Evolutionary conservation across 306 rosid genomes (phyloP), one percentile per base, ranked within the genome.

Genomic region (Boehmeria nivea): DNA sequence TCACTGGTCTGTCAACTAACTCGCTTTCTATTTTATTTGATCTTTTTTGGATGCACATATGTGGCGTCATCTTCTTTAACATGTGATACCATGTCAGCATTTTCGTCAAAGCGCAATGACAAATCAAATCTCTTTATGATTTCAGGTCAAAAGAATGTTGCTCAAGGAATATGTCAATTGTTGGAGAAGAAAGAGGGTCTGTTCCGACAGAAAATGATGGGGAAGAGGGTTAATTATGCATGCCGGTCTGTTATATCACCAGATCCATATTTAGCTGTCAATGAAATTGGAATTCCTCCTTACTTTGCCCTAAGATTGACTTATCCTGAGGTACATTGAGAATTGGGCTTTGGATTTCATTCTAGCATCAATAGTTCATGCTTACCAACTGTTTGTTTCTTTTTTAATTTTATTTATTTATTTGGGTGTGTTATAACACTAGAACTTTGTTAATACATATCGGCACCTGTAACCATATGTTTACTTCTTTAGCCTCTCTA

Each of bases 201-300:
- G 59, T 91, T 91, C 66, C 95, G 98, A 52, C 98, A 91, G 79
- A 91, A 91, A 77, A 91, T 91, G 98, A 91, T 91, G 98, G 96
- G 96, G 40, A 91, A 91, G 83, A 82, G 98, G 67, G 98, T 91
- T 67, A 91, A 91, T 76, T 84, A 64, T 80, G 95, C 98, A 5
- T 87, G 98, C 60, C 95, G 98, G 48, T 87, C 98, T 70, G 98
- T 91, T 78, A 91, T 91, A 67, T 91, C 98, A 8, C 98, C 96
- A 0, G 98, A 87, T 84, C 96, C 98, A 33, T 91, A 91, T 68
- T 82, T 91, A 67, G 94, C 96, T 48, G 98, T 91, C 58, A 84
- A 91, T 78, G 98, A 91, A 71, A 91, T 91, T 74, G 98, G 98
- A 75, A 84, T 91, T 55, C 98, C 98, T 20, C 98, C 94, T 0